Evolutionary conservation across 768 basidiomycete species (phyloP).

Genomic region (Boletus subcaerulescens): DNA sequence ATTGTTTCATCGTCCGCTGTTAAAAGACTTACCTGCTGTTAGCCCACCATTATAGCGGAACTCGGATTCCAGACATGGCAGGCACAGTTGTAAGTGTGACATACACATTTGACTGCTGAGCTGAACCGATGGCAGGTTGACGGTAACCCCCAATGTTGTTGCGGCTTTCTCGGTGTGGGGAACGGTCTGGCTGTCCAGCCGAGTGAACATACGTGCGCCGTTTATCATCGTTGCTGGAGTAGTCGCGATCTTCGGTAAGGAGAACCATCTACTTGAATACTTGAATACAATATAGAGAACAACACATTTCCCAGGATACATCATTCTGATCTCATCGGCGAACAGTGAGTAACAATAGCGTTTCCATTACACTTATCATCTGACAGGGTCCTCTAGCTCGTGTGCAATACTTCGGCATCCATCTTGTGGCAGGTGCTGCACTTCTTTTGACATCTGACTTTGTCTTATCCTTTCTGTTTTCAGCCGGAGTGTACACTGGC

Average conservation of each 20-base stretch:
- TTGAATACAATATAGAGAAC: not conserved
- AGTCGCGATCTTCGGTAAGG: slow-evolving; percentile 51
- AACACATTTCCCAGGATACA: slow-evolving; percentile 43
- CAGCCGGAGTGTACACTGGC: slow-evolving; percentile 54
- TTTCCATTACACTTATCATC: not conserved
- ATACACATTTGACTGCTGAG: not conserved
- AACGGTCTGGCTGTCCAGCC: slow-evolving; percentile 52
- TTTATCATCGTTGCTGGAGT: slow-evolving; percentile 51
- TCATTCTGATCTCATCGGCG: slow-evolving; percentile 47
- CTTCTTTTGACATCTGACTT: not conserved
- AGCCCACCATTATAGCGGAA: slow-evolving; percentile 59
- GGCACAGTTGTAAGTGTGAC: slow-evolving; percentile 48
- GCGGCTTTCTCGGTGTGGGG: slow-evolving; percentile 48
- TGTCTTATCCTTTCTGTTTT: not conserved
- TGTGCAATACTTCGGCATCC: slow-evolving; percentile 55
- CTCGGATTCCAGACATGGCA: slow-evolving; percentile 60
- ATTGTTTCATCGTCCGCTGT: not conserved
- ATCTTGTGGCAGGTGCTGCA: slow-evolving; percentile 41
- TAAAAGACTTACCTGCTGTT: not conserved
- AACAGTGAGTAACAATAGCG: slow-evolving; percentile 34
- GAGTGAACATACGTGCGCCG: slow-evolving; percentile 43
- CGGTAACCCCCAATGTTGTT: slow-evolving; percentile 54
- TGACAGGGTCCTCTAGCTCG: slow-evolving; percentile 34
- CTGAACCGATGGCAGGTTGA: slow-evolving; percentile 38
- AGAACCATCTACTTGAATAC: not conserved